These are phyloP conservation scores for Kregervanrija delftensis DNA, from an alignment of 805 yeast species.

Conservation along the genomic window DNA sequence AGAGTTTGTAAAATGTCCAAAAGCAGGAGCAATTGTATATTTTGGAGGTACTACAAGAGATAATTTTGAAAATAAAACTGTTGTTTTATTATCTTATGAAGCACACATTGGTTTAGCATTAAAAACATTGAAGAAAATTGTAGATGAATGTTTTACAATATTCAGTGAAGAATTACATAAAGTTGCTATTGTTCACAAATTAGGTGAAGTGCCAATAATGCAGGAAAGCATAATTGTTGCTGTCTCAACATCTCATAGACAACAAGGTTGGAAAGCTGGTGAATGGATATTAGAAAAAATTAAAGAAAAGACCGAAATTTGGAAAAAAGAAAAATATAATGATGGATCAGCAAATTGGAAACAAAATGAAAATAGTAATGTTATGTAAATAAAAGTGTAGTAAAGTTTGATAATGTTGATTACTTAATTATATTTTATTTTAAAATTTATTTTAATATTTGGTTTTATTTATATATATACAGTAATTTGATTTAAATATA, in stretches of 20 bases:
- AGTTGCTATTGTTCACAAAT: slow-evolving; percentile 36
- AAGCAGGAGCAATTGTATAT: slow-evolving; percentile 42
- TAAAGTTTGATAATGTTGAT: not conserved
- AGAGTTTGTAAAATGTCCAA: slow-evolving; percentile 34
- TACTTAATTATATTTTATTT: not conserved
- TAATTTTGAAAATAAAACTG: slow-evolving; percentile 34
- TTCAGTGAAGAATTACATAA: slow-evolving; percentile 27
- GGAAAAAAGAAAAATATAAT: slow-evolving; percentile 41
- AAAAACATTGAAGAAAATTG: slow-evolving; percentile 30
- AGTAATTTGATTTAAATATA: not conserved
- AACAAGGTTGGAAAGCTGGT: slow-evolving; percentile 42
- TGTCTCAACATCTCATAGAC: slow-evolving; percentile 38
- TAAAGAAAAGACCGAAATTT: slow-evolving; percentile 39
- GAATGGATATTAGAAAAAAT: slow-evolving; percentile 38
- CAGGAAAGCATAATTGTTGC: slow-evolving; percentile 41
- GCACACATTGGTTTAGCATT: slow-evolving; percentile 38
- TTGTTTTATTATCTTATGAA: slow-evolving; percentile 36
- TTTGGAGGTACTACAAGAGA: slow-evolving; percentile 48
- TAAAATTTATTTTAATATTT: not conserved
- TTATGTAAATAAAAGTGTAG: slow-evolving; percentile 6
- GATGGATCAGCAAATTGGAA: slow-evolving; percentile 40
- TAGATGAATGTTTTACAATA: slow-evolving; percentile 23
- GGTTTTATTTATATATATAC: not conserved
- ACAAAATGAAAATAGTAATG: slow-evolving; percentile 29
- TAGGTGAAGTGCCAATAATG: slow-evolving; percentile 41